phyloP scores from a whole-genome alignment of 306 rosid genomes.

The Casuarina cunninghamiana region DNA sequence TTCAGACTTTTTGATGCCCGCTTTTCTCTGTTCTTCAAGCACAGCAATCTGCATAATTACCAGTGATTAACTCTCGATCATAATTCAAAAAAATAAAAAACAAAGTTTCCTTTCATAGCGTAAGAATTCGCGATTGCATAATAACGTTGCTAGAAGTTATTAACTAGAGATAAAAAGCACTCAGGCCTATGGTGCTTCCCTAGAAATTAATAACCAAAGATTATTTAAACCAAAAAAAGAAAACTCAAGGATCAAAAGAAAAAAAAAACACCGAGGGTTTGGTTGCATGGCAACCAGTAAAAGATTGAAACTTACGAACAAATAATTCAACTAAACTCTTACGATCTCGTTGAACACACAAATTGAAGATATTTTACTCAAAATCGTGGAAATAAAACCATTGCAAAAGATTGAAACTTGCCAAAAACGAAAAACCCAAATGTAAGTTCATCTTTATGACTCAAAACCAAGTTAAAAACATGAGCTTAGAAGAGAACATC shows the following conservation, averaged over 20 bases:
- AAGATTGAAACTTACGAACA: not conserved
- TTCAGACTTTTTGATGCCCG: conserved; percentile 43
- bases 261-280: not conserved
- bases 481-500: not conserved
- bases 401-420: not conserved
- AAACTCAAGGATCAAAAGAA: too few relatives aligned
- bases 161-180: not conserved
- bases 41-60: conserved; percentile 63
- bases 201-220: too few relatives aligned
- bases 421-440: not conserved
- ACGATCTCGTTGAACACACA: not conserved
- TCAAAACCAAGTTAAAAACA: not conserved
- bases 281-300: not conserved
- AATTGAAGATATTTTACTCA: not conserved
- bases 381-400: not conserved
- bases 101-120: not conserved
- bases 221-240: too few relatives aligned
- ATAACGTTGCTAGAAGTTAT: not conserved
- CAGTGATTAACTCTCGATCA: conserved; percentile 22
- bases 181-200: too few relatives aligned
- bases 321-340: not conserved
- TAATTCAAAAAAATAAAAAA: not conserved
- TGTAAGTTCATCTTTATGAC: not conserved
- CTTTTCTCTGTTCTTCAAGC: conserved; percentile 70
- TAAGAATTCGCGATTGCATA: not conserved